Base-by-base conservation (phyloP, 108 stramenopile species). In the Aurantiochytrium sp. region DNA sequence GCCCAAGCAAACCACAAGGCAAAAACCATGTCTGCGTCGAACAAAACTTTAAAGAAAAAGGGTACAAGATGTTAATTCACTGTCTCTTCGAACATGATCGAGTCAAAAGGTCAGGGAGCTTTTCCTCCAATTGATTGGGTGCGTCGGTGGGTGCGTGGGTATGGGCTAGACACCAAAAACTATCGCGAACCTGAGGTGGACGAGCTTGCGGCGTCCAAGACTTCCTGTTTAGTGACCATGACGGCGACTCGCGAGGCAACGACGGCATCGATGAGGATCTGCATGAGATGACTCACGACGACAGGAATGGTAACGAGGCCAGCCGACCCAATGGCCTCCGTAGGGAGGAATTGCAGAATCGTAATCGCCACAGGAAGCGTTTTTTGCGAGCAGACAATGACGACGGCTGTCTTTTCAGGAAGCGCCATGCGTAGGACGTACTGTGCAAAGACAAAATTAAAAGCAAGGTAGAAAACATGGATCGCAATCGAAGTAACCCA, bases 191-290 rank as follows among this genome's bases (percentile, higher is more conserved):
- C 55, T 16, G 55, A 57, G 55, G 55, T 57, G 55, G 55, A 57
- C 2, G 55, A 57, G 55, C 55, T 57, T 8, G 55, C 64, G 18
- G 64, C 64, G 21, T 69, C 64, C 10, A 42, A 12, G 4, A 42
- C 21, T 23, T 69, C 64, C 42, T 69, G 64, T 18, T 69, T 69
- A 10, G 64, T 69, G 35, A 69, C 64, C 64, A 69, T 69, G 35
- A 69, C 64, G 4, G 76, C 76, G 51, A 53, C 45, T 6, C 76
- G 76, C 76, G 76, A 83, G 28, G 88, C 88, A 4, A 90, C 25
- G 19, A 87, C 29, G 16, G 76, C 53, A 49, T 90, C 89, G 23
- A 90, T 87, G 42, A 90, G 28, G 60, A 90, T 90, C 83, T 90
- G 89, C 58, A 51, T 60, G 49, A 90, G 53, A 59, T 90, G 89